Evolutionary conservation across 73 alveolate genomes (phyloP).

Genomic region (Blepharisma japonicum): DNA sequence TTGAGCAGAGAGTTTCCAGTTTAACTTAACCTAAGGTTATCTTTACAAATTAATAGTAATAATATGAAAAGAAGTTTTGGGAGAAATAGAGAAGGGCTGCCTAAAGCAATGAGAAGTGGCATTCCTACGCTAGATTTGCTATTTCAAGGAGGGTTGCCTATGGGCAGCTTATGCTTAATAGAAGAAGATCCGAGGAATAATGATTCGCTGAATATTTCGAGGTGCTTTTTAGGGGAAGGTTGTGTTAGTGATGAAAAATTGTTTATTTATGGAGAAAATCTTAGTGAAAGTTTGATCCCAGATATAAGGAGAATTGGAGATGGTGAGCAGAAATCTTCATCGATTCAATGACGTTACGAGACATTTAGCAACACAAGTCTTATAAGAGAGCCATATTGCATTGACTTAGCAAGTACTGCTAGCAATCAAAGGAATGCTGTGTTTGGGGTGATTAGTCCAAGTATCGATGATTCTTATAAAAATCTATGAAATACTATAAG

Average conservation of each 20-base stretch:
- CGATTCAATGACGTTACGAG: background rate
- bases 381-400: slow-evolving; percentile 1
- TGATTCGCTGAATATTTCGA: background rate
- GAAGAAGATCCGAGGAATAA: slow-evolving; percentile 10
- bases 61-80: too few relatives aligned
- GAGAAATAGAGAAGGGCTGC: too few relatives aligned
- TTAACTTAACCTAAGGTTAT: background rate
- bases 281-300: background rate
- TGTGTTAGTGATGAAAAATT: background rate
- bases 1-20: slow-evolving; percentile 30
- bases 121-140: slow-evolving; percentile 1
- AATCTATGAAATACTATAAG: too few relatives aligned
- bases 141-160: background rate
- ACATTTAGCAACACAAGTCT: background rate
- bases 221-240: slow-evolving; percentile 17
- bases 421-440: background rate
- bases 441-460: background rate
- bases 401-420: background rate
- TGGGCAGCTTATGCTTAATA: background rate
- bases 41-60: too few relatives aligned
- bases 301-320: slow-evolving; percentile 17
- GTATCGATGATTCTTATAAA: too few relatives aligned
- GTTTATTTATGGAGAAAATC: background rate
- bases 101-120: background rate
- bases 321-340: background rate